Evolutionary conservation across 2,329 filamentous ascomycete species (phyloP), one percentile per base, ranked within the genome.

Genomic region (Fusarium sp.): DNA sequence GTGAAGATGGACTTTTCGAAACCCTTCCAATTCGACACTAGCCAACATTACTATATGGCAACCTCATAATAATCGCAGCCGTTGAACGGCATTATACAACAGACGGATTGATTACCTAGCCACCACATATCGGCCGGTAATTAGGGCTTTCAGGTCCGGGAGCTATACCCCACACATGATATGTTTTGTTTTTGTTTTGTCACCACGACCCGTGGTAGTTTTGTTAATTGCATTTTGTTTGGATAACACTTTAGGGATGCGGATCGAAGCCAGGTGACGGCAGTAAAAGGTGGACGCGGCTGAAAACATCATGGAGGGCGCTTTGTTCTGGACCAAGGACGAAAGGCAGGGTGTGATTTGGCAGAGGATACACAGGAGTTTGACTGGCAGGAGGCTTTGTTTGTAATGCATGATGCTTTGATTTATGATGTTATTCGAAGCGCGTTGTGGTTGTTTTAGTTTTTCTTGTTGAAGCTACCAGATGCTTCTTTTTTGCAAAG

Each of bases 1-100:
- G 77, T 87, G 42, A 77, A 83, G 8, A 77, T 80, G 2, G 85
- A 88, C 75, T 88, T 89, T 70, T 82, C 82, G 59, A 89, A 90
- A 78, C 84, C 87, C 1, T 88, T 89, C 69, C 77, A 83, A 71
- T 81, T 91, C 60, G 88, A 90, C 67, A 83, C 83, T 50, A 79
- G 78, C 60, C 72, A 78, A 54, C 70, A 78, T 21, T 84, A 83
- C 71, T 80, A 78, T 18, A 78, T 84, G 75, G 77, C 80, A 50
- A 77, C 76, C 25, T 78, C 71, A 60, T 72, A 50, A 61, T 65
- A 56, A 56, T 50, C 28, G 38, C 56, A 43, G 52, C 28, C 38
- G 44, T 63, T 63, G 60, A 60, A 63, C 49, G 52, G 35, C 23
- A 35, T 52, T 59, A 52, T 60, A 61, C 57, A 44, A 38, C 44